phyloP scores from a whole-genome alignment of 805 yeast genomes.

The Scheffersomyces amazonensis region DNA sequence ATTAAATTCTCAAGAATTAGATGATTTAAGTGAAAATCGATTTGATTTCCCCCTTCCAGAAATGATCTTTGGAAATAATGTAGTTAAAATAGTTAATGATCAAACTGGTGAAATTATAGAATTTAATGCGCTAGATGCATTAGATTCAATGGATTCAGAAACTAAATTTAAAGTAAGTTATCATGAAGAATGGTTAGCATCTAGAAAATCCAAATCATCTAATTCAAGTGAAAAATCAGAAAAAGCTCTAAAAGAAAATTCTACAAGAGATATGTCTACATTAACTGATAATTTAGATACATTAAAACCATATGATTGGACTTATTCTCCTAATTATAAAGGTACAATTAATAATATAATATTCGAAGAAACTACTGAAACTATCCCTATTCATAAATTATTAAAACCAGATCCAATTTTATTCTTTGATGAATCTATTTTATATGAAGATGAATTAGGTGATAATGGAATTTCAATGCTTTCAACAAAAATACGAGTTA shows the following conservation, averaged over 20 bases:
- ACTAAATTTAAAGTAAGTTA: constrained; percentile 65
- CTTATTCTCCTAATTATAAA: constrained; percentile 76
- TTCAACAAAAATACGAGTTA: constrained; percentile 79
- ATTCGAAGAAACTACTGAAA: constrained; percentile 18
- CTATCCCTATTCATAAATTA: constrained; percentile 70
- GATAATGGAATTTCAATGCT: constrained; percentile 89
- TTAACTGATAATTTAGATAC: constrained; percentile 47
- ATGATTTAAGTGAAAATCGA: constrained; percentile 45
- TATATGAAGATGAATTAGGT: constrained; percentile 93
- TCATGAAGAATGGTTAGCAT: constrained; percentile 74
- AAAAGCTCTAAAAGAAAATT: constrained; percentile 21
- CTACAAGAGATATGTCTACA: constrained; percentile 32
- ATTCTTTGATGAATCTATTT: constrained; percentile 82
- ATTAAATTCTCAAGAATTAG: constrained; percentile 69
- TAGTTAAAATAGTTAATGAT: constrained; percentile 48
- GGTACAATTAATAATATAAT: constrained; percentile 47
- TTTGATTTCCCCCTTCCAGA: constrained; percentile 88
- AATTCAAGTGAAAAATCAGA: constrained; percentile 15
- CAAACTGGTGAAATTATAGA: constrained; percentile 43
- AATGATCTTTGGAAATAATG: constrained; percentile 92
- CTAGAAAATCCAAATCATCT: constrained; percentile 26
- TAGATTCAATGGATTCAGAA: constrained; percentile 33
- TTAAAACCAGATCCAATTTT: constrained; percentile 78
- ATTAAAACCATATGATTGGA: constrained; percentile 93
- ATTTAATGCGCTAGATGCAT: constrained; percentile 78